These are phyloP conservation scores for Apiospora hydei DNA, from an alignment of 2,329 filamentous ascomycete genomes.

Conservation along the genomic window DNA sequence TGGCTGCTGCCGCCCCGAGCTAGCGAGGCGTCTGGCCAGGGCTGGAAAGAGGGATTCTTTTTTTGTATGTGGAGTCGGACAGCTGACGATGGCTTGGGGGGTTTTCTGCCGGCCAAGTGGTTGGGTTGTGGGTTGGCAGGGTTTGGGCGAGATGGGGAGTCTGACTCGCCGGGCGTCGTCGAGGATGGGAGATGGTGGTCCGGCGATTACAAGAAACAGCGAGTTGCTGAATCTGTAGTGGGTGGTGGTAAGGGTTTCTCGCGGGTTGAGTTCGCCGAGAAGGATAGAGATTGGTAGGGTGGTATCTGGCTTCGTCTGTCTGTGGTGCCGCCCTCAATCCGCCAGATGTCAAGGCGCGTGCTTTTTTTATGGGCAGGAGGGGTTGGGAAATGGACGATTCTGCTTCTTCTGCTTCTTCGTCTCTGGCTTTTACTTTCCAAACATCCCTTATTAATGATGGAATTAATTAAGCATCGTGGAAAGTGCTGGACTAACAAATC, in stretches of 20 bases:
- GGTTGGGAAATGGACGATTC: conserved; percentile 11
- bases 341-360: conserved; percentile 17
- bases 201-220: conserved; percentile 7
- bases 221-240: conserved; percentile 14
- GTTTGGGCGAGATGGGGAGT: neutral
- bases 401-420: neutral
- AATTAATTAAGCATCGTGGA: conserved; percentile 5
- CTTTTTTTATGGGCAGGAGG: conserved; percentile 2
- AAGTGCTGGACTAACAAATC: neutral
- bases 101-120: conserved; percentile 9
- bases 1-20: conserved; percentile 44
- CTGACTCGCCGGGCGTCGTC: conserved; percentile 11
- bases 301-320: conserved; percentile 12
- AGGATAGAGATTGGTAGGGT: neutral
- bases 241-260: conserved; percentile 5
- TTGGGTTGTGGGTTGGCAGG: neutral
- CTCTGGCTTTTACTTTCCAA: conserved; percentile 1
- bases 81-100: conserved; percentile 10
- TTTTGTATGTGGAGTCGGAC: conserved; percentile 17
- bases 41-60: conserved; percentile 25
- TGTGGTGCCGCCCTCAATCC: conserved; percentile 14
- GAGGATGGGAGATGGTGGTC: neutral
- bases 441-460: neutral
- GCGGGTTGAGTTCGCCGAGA: neutral
- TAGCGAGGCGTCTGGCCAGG: conserved; percentile 43